phyloP scores from a whole-genome alignment of 2,329 filamentous ascomycete genomes.

The Botryosphaeria dothidea region DNA sequence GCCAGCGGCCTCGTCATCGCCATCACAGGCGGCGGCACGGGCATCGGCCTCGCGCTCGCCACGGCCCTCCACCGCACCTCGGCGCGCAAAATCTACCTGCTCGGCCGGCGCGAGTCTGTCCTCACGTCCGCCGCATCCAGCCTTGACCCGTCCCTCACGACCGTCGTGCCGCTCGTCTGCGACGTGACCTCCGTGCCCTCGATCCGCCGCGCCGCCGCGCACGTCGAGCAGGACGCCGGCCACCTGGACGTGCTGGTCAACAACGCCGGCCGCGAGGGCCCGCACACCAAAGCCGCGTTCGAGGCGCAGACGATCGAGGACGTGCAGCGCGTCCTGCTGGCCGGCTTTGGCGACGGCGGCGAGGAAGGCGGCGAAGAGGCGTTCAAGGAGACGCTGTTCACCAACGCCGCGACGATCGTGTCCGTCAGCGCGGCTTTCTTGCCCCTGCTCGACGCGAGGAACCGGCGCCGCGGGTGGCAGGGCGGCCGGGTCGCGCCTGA shows the following conservation, averaged over 20 bases:
- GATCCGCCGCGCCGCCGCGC: constrained; percentile 42
- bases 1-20: constrained; percentile 41
- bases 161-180: constrained; percentile 44
- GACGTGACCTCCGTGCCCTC: constrained; percentile 46
- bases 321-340: constrained; percentile 43
- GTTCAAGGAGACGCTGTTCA: neutral
- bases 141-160: constrained; percentile 27
- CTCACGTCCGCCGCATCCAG: constrained; percentile 41
- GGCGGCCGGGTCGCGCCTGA: constrained; percentile 32
- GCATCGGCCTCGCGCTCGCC: constrained; percentile 42
- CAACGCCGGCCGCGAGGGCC: constrained; percentile 8
- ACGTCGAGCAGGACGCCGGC: constrained; percentile 44
- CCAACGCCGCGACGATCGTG: constrained; percentile 48
- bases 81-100: constrained; percentile 47
- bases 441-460: constrained; percentile 47
- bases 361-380: constrained; percentile 22
- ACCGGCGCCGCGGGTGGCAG: constrained; percentile 43
- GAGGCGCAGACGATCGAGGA: constrained; percentile 45
- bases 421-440: constrained; percentile 48
- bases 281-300: constrained; percentile 33
- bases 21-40: constrained; percentile 43
- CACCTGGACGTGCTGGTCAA: constrained; percentile 54
- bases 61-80: constrained; percentile 42
- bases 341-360: constrained; percentile 26
- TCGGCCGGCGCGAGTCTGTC: constrained; percentile 43